phyloP scores from a whole-genome alignment of 768 basidiomycete genomes.

The Russula foetens region DNA sequence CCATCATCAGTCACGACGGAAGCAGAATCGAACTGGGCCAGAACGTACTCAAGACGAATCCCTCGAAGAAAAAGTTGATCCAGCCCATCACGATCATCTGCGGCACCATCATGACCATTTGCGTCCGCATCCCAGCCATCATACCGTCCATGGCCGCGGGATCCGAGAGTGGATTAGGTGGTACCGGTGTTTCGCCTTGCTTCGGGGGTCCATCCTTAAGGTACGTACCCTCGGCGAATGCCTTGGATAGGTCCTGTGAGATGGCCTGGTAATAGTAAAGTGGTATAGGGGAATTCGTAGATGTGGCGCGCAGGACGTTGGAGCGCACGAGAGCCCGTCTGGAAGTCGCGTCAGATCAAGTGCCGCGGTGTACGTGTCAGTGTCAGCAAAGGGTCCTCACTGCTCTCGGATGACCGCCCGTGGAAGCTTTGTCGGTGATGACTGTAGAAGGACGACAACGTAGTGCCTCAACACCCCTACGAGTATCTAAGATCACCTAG shows the following conservation, averaged over 20 bases:
- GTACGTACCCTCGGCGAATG: slow-evolving; percentile 69
- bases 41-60: slow-evolving; percentile 87
- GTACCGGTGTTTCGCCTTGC: slow-evolving; percentile 44
- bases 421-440: slow-evolving; percentile 71
- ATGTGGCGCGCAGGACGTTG: slow-evolving; percentile 74
- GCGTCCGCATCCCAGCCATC: slow-evolving; percentile 99
- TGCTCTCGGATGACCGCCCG: slow-evolving; percentile 84
- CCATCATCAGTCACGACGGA: neutral
- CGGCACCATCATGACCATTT: slow-evolving; percentile 98
- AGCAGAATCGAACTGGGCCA: neutral
- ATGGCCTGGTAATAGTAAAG: slow-evolving; percentile 64
- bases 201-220: slow-evolving; percentile 80
- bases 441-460: slow-evolving; percentile 78
- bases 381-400: slow-evolving; percentile 41
- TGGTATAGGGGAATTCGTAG: slow-evolving; percentile 75
- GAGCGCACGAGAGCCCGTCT: slow-evolving; percentile 77
- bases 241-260: slow-evolving; percentile 62
- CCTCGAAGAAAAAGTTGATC: slow-evolving; percentile 99
- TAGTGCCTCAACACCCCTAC: slow-evolving; percentile 92
- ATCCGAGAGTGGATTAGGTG: slow-evolving; percentile 82
- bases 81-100: slow-evolving; percentile 99
- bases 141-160: slow-evolving; percentile 93
- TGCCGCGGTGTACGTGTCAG: neutral
- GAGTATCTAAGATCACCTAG: slow-evolving; percentile 50
- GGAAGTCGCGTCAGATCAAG: slow-evolving; percentile 6